These are phyloP conservation scores for Pestalotiopsis sp. DNA, from an alignment of 2,329 filamentous ascomycete genomes.

Conservation along the genomic window DNA sequence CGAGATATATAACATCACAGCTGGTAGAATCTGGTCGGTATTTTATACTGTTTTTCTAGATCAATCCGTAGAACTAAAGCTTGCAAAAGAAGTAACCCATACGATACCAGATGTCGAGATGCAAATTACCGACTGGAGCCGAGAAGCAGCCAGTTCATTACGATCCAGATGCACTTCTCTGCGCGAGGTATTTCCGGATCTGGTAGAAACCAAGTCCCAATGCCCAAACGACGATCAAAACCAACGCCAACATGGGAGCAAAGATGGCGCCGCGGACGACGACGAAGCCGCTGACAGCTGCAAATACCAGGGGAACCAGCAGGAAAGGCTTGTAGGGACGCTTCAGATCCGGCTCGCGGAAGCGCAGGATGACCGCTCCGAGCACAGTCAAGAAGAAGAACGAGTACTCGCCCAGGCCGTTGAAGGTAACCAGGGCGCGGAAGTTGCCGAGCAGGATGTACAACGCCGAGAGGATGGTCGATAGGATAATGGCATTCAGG, in stretches of 20 bases:
- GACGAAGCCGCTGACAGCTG: constrained; percentile 61
- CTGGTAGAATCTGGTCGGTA: neutral
- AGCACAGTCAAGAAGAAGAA: constrained; percentile 67
- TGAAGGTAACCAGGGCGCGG: constrained; percentile 62
- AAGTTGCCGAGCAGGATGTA: constrained; percentile 66
- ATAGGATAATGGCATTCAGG: constrained; percentile 55
- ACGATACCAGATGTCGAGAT: too few relatives aligned
- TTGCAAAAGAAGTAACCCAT: too few relatives aligned
- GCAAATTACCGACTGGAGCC: neutral
- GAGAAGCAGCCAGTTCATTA: neutral
- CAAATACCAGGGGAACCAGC: constrained; percentile 54
- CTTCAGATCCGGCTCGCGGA: constrained; percentile 54
- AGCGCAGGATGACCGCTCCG: constrained; percentile 58
- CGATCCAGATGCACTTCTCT: neutral
- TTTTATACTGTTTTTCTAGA: too few relatives aligned
- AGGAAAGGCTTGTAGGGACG: constrained; percentile 59
- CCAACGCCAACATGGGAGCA: constrained; percentile 54
- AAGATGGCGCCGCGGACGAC: constrained; percentile 62
- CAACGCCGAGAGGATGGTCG: constrained; percentile 50
- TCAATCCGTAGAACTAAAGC: too few relatives aligned
- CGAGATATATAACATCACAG: neutral
- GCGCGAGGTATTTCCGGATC: constrained; percentile 13
- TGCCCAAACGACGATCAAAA: constrained; percentile 54
- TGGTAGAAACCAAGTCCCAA: constrained; percentile 49
- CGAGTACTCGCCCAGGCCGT: constrained; percentile 61